phyloP scores from a whole-genome alignment of 2,329 filamentous ascomycete genomes.

The Fusarium transvaalense region DNA sequence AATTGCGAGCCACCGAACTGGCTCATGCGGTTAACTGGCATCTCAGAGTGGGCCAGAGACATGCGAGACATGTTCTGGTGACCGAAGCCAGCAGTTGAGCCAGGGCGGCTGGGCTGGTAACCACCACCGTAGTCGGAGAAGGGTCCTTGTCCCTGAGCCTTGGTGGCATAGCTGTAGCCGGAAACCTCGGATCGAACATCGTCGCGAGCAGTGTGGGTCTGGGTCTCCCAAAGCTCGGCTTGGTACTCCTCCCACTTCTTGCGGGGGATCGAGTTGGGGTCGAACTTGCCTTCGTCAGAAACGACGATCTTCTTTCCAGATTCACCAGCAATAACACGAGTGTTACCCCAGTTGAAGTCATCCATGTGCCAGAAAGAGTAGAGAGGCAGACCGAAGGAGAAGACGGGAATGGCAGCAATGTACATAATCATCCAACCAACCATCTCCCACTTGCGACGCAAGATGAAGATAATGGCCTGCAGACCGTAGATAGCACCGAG shows the following conservation, averaged over 20 bases:
- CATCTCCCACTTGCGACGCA: constrained; percentile 99
- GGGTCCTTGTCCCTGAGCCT: constrained; percentile 72
- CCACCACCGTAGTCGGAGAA: constrained; percentile 80
- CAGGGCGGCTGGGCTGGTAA: constrained; percentile 68
- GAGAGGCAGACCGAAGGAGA: constrained; percentile 88
- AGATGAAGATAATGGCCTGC: constrained; percentile 95
- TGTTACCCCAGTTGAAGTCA: constrained; percentile 99
- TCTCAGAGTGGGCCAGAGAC: constrained; percentile 83
- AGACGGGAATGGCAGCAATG: constrained; percentile 89
- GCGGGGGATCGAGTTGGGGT: constrained; percentile 89
- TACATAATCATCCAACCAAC: constrained; percentile 99
- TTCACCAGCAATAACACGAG: constrained; percentile 95
- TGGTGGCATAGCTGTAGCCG: constrained; percentile 95
- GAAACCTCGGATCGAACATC: constrained; percentile 89
- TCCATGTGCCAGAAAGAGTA: constrained; percentile 99
- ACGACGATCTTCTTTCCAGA: constrained; percentile 92
- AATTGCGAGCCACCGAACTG: constrained; percentile 71
- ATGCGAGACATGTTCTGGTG: constrained; percentile 71
- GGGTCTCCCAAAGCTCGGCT: constrained; percentile 95
- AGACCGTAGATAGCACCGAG: constrained; percentile 97
- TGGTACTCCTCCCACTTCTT: constrained; percentile 99
- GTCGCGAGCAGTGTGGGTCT: constrained; percentile 85
- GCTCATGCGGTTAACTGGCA: constrained; percentile 69
- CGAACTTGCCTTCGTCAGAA: constrained; percentile 97
- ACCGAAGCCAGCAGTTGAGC: constrained; percentile 64